These are phyloP conservation scores for Daphne laureola DNA, from an alignment of 441 rosid genomes.

Conservation along the genomic window DNA sequence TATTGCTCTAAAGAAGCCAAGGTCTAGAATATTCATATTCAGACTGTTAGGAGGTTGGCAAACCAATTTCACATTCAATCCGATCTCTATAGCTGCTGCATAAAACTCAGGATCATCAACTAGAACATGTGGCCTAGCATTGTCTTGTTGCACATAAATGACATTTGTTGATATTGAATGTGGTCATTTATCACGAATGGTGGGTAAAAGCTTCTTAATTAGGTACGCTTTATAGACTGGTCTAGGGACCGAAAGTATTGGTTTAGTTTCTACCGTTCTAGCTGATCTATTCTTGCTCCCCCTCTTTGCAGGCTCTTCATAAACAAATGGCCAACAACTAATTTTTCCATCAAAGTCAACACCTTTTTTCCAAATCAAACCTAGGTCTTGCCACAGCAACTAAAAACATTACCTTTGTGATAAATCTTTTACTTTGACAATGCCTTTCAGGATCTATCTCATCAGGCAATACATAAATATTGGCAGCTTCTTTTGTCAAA, in stretches of 20 bases:
- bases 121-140: too few species aligned
- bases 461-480: conserved; percentile 1
- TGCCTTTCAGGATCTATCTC: neutral
- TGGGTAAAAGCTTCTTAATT: neutral
- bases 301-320: too few species aligned
- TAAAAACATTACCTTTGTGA: neutral
- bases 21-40: conserved; percentile 15
- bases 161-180: too few species aligned
- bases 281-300: neutral
- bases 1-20: conserved; percentile 13
- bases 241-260: neutral
- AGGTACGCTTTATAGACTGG: neutral
- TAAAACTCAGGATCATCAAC: too few species aligned
- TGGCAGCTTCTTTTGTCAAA: conserved; percentile 4
- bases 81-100: neutral
- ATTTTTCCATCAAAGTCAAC: too few species aligned
- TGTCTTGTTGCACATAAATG: too few species aligned
- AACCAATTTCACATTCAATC: conserved; percentile 6
- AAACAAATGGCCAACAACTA: too few species aligned
- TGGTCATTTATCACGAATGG: conserved; percentile 8
- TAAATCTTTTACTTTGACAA: conserved; percentile 1
- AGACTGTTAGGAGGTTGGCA: conserved; percentile 15
- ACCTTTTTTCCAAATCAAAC: too few species aligned
- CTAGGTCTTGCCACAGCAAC: too few species aligned
- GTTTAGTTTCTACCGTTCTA: conserved; percentile 5